These are phyloP conservation scores for Fusarium siculi DNA, from an alignment of 2,329 filamentous ascomycete genomes.

Conservation along the genomic window DNA sequence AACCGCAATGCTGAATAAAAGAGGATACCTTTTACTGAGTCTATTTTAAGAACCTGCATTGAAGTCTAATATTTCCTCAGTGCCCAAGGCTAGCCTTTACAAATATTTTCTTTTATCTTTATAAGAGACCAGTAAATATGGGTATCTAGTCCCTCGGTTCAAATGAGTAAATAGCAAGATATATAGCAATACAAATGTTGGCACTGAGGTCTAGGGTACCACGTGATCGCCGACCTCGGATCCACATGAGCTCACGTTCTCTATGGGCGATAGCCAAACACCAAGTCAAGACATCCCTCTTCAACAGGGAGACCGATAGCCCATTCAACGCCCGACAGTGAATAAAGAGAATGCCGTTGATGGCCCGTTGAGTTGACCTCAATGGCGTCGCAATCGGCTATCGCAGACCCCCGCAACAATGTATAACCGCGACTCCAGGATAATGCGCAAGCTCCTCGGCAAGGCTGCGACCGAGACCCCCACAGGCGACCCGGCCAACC, in stretches of 20 bases:
- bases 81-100: too few relatives aligned
- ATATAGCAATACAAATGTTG: too few relatives aligned
- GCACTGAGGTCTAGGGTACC: not conserved
- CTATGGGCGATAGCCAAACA: slow-evolving; percentile 8
- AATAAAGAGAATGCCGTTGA: slow-evolving; percentile 24
- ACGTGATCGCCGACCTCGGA: slow-evolving; percentile 15
- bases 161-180: too few relatives aligned
- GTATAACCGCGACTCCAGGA: slow-evolving; percentile 65
- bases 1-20: not conserved
- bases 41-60: too few relatives aligned
- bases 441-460: slow-evolving; percentile 71
- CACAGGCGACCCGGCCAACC: slow-evolving; percentile 51
- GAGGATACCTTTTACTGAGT: too few relatives aligned
- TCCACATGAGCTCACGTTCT: slow-evolving; percentile 34
- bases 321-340: not conserved
- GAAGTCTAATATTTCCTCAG: too few relatives aligned
- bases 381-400: slow-evolving; percentile 50
- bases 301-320: slow-evolving; percentile 1
- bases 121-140: too few relatives aligned
- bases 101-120: too few relatives aligned
- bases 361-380: slow-evolving; percentile 23
- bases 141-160: too few relatives aligned
- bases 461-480: slow-evolving; percentile 61
- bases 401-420: slow-evolving; percentile 49
- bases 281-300: not conserved